A percentile compares a stretch with the other conserved stretches of the same genome.
phyloP scores from a whole-genome alignment of 2,329 filamentous ascomycete species.

The Dactylonectria estremocensis region DNA sequence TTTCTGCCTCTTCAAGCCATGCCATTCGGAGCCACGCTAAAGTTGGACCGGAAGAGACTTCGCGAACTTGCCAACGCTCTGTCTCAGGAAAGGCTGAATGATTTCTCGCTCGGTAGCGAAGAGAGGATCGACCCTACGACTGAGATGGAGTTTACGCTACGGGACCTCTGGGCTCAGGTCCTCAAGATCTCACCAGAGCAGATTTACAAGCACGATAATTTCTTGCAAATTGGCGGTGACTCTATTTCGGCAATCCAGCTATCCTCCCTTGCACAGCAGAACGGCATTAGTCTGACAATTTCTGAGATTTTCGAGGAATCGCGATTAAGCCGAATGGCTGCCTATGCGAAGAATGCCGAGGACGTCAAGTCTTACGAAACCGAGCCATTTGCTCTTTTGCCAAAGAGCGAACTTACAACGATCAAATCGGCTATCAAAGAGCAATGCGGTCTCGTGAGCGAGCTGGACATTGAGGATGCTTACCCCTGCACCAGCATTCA shows the following conservation, averaged over 20 bases:
- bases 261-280: constrained; percentile 23
- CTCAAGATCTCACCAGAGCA: constrained; percentile 16
- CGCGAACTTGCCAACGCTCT: not conserved
- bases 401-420: not conserved
- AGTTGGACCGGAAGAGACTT: constrained; percentile 35
- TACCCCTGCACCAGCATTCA: constrained; percentile 17
- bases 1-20: constrained; percentile 30
- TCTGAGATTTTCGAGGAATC: constrained; percentile 14
- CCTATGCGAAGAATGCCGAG: not conserved
- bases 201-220: constrained; percentile 50
- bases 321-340: constrained; percentile 1
- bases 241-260: constrained; percentile 44
- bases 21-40: constrained; percentile 36
- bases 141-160: not conserved
- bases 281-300: constrained; percentile 9
- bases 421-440: not conserved
- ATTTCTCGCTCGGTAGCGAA: not conserved
- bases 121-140: not conserved
- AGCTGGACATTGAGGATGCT: constrained; percentile 9
- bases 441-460: not conserved
- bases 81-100: not conserved
- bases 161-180: constrained; percentile 30
- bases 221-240: constrained; percentile 47
- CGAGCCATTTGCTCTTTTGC: not conserved
- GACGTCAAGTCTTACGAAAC: not conserved